Conservation (phyloP, 2,329 filamentous ascomycete genomes). For the Calonectria honghensis region DNA sequence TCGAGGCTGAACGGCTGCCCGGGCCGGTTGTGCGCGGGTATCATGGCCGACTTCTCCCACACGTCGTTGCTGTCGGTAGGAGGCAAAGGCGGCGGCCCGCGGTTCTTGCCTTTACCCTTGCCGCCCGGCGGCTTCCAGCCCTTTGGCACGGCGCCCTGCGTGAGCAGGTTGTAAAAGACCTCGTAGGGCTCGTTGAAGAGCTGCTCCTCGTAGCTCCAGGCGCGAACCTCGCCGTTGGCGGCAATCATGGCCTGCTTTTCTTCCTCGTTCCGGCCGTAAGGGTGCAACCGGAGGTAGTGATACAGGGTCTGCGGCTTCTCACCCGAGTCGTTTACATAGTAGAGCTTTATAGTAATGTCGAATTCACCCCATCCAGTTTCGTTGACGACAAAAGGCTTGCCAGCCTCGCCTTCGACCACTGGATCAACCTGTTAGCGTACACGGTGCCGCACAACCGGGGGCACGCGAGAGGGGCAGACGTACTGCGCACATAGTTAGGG, state of each 20-base stretch:
- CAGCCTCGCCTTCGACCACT: constrained; percentile 82
- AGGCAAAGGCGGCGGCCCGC: constrained; percentile 62
- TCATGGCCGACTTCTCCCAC: constrained; percentile 82
- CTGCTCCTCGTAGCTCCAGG: constrained; percentile 93
- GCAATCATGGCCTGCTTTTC: constrained; percentile 77
- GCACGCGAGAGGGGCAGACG: constrained; percentile 51
- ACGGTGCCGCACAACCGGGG: not conserved
- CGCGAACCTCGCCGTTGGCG: constrained; percentile 79
- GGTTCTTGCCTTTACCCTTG: constrained; percentile 71
- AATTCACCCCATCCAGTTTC: constrained; percentile 99
- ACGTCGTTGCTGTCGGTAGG: constrained; percentile 68
- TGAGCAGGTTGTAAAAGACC: constrained; percentile 91
- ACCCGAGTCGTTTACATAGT: constrained; percentile 89
- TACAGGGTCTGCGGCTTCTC: constrained; percentile 98
- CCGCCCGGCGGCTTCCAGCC: constrained; percentile 68
- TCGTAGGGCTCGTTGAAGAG: constrained; percentile 98
- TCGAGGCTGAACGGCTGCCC: constrained; percentile 84
- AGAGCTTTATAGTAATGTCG: constrained; percentile 95
- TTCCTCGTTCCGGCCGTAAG: constrained; percentile 88
- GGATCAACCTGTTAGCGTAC: constrained; percentile 44
- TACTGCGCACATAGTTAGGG: constrained; percentile 89
- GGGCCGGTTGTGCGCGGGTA: constrained; percentile 80
- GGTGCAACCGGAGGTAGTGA: constrained; percentile 92
- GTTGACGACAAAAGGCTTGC: constrained; percentile 85
- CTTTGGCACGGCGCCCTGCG: constrained; percentile 78